Evolutionary conservation across 176 grass and related monocot genomes (phyloP), one percentile per base, ranked within the genome.

Genomic region (Poa pratensis): DNA sequence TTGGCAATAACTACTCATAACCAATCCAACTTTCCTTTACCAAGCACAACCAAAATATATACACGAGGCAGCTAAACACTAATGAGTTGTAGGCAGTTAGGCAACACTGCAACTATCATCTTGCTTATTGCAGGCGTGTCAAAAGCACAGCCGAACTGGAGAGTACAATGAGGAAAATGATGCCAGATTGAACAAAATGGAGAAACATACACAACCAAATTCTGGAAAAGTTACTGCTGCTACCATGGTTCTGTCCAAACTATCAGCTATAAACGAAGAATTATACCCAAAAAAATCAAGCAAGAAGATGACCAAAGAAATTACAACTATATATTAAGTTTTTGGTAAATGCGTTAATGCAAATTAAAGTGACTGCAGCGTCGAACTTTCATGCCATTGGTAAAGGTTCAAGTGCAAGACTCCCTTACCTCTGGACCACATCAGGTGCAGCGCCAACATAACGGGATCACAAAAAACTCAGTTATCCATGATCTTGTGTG

Each of bases 401-500:
- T 17, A 85, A 85, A 18, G 24, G 46, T 30, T 69, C 42, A 64
- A 40, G 26, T 65, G 58, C 57, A 75, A n/a, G 16, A 16, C 15
- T 76, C 43, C 32, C 26, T 63, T 18, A 83, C 6, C 40, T 58
- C 3, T 63, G 40, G 39, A 63, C 6, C 26, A 34, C 26, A 75
- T 50, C 1, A 17, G 43, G 13, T 8, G 20, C 1, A 28, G 20
- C 15, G 28, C 28, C 12, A 69, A 45, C 50, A 49, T 71, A 42
- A 35, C 7, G 20, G 20, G 48, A 59, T 39, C 17, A 18, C 55
- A 75, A 35, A 28, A 15, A 71, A 51, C 19, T 24, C 57, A 62
- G 4, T 74, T 24, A 28, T 17, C 40, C 40, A 59, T 74, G 59
- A 61, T n/a, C 37, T 16, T 30, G 70, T 55, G 19, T 43, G 10